Evolutionary conservation across 2,329 filamentous ascomycete species (phyloP).

Genomic region (Harringtonia aguacate): DNA sequence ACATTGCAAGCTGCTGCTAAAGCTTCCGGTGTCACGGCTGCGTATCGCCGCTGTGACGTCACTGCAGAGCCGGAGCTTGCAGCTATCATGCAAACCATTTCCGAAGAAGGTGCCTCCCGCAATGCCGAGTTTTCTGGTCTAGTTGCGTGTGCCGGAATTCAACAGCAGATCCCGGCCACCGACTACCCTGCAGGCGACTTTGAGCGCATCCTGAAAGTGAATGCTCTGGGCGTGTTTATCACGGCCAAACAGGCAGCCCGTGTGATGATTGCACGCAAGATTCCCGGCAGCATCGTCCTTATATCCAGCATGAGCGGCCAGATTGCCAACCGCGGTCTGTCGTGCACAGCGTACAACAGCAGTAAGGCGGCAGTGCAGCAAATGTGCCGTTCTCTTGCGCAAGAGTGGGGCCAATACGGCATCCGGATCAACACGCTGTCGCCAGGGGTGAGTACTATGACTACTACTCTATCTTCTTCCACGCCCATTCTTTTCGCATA

Average conservation of each 20-base stretch:
- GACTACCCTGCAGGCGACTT: constrained; percentile 50
- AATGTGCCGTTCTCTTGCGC: constrained; percentile 49
- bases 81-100: constrained; percentile 47
- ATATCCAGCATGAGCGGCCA: constrained; percentile 45
- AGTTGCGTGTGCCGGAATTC: neutral
- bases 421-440: constrained; percentile 53
- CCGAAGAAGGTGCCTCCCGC: constrained; percentile 32
- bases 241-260: constrained; percentile 62
- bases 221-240: constrained; percentile 59
- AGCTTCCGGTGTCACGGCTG: constrained; percentile 53
- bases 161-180: constrained; percentile 53
- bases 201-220: constrained; percentile 57
- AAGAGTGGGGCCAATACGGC: constrained; percentile 50
- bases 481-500: neutral
- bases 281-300: constrained; percentile 41
- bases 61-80: constrained; percentile 50
- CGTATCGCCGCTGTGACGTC: constrained; percentile 60
- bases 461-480: too few species aligned
- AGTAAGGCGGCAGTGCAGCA: constrained; percentile 55
- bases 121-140: constrained; percentile 16
- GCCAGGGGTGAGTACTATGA: constrained; percentile 46
- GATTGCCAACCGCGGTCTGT: constrained; percentile 44
- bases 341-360: constrained; percentile 56
- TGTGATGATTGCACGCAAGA: constrained; percentile 30
- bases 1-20: constrained; percentile 42